Conservation (phyloP, 805 yeast species). For the Wickerhamiella lipophila region DNA sequence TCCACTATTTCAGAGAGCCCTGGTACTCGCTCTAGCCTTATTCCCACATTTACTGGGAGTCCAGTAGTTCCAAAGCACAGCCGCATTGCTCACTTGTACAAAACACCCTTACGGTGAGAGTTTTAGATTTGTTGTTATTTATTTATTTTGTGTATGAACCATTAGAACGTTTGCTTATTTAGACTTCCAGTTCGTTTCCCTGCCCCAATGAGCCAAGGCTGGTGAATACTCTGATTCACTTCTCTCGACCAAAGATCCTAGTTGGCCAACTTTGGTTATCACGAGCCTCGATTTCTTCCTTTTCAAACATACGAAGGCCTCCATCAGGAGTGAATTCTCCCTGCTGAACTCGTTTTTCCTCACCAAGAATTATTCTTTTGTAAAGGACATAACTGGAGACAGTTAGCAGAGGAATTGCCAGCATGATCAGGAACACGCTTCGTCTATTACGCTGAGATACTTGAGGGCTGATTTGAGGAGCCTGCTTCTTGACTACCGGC, state of each 20-base stretch:
- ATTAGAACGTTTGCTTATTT: no score
- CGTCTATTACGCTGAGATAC: conserved; percentile 14
- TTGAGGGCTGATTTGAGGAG: conserved; percentile 3
- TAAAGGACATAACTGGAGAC: conserved; percentile 24
- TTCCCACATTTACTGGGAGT: background rate
- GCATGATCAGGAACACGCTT: conserved; percentile 24
- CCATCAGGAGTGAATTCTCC: conserved; percentile 39
- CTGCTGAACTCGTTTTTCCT: conserved; percentile 34
- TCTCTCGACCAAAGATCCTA: conserved; percentile 34
- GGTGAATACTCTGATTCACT: conserved; percentile 10
- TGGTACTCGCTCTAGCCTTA: background rate
- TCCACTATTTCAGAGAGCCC: conserved; percentile 6
- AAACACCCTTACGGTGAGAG: conserved; percentile 1
- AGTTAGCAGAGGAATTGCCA: conserved; percentile 25
- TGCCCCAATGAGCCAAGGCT: no score
- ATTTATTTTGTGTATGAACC: no score
- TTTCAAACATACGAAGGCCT: conserved; percentile 33
- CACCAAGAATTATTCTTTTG: conserved; percentile 30
- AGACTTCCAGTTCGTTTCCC: no score
- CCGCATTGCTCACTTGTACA: background rate
- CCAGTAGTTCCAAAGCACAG: background rate
- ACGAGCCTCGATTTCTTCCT: conserved; percentile 31
- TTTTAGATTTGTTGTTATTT: background rate
- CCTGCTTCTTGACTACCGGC: background rate
- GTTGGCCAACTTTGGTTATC: conserved; percentile 33